A percentile compares a stretch with the other conserved stretches of the same genome.
phyloP scores from a whole-genome alignment of 2,329 filamentous ascomycete genomes.

The Aureobasidium sp. region DNA sequence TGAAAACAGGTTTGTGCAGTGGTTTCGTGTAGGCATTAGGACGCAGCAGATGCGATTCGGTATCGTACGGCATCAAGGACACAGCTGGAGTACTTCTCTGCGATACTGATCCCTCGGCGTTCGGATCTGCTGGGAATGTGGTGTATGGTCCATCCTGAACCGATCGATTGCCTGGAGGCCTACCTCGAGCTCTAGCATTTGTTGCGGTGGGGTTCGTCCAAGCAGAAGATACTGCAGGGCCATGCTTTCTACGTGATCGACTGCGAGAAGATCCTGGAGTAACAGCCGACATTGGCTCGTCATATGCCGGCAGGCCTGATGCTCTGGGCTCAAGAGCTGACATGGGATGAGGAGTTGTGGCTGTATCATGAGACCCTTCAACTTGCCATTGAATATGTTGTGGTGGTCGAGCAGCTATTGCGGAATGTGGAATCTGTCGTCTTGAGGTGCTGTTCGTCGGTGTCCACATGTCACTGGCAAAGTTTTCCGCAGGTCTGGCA shows the following conservation, averaged over 20 bases:
- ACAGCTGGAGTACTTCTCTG: slow-evolving; percentile 8
- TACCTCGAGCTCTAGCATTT: slow-evolving; percentile 63
- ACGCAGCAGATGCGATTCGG: slow-evolving; percentile 26
- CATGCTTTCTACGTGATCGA: slow-evolving; percentile 59
- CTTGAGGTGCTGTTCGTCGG: slow-evolving; percentile 34
- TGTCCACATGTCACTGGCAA: slow-evolving; percentile 46
- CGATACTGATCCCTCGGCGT: slow-evolving; percentile 17
- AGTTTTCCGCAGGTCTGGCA: slow-evolving; percentile 47
- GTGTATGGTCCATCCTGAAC: slow-evolving; percentile 61
- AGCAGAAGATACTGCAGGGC: slow-evolving; percentile 82
- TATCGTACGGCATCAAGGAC: slow-evolving; percentile 3
- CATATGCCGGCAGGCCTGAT: slow-evolving; percentile 38
- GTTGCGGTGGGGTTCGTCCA: slow-evolving; percentile 65
- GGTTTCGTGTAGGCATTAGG: slow-evolving; percentile 25
- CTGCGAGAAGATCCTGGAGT: slow-evolving; percentile 52
- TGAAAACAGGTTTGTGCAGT: slow-evolving; percentile 18
- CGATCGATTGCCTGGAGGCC: slow-evolving; percentile 69
- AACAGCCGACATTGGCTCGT: slow-evolving; percentile 67
- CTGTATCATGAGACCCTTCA: slow-evolving; percentile 21
- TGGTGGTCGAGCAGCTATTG: slow-evolving; percentile 34
- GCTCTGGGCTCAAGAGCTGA: slow-evolving; percentile 67
- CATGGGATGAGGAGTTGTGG: slow-evolving; percentile 59
- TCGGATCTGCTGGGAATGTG: slow-evolving; percentile 59
- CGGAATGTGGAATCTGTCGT: slow-evolving; percentile 35
- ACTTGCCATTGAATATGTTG: slow-evolving; percentile 33